phyloP scores from a whole-genome alignment of 768 basidiomycete genomes.

The Tubosaeta brunneosetosa region DNA sequence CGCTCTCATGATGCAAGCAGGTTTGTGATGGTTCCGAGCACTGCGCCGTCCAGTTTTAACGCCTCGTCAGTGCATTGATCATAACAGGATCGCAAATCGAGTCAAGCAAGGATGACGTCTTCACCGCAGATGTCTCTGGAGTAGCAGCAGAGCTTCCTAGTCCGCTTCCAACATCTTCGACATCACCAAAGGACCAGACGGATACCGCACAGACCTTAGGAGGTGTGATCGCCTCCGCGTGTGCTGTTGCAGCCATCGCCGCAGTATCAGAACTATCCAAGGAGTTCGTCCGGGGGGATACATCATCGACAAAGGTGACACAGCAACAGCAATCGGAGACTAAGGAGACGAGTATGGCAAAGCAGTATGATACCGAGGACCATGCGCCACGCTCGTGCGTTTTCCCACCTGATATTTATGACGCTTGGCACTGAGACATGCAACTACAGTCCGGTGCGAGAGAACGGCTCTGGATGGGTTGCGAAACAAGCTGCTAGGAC shows the following conservation, averaged over 20 bases:
- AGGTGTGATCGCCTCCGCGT: background rate
- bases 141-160: background rate
- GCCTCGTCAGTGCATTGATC: background rate
- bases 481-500: background rate
- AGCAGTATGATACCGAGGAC: background rate
- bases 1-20: background rate
- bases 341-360: background rate
- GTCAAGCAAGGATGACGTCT: background rate
- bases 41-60: background rate
- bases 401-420: background rate
- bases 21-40: background rate
- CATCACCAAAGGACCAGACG: background rate
- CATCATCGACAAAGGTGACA: background rate
- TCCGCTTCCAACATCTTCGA: background rate
- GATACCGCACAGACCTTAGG: background rate
- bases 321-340: background rate
- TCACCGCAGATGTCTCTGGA: background rate
- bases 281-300: background rate
- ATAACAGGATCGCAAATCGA: background rate
- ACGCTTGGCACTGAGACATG: background rate
- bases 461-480: background rate
- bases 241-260: background rate
- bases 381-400: slow-evolving; percentile 5
- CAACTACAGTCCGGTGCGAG: background rate
- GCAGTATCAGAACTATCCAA: background rate